These are phyloP conservation scores for Phytopythium kandeliae DNA, from an alignment of 352 stramenopile species.

Conservation along the genomic window DNA sequence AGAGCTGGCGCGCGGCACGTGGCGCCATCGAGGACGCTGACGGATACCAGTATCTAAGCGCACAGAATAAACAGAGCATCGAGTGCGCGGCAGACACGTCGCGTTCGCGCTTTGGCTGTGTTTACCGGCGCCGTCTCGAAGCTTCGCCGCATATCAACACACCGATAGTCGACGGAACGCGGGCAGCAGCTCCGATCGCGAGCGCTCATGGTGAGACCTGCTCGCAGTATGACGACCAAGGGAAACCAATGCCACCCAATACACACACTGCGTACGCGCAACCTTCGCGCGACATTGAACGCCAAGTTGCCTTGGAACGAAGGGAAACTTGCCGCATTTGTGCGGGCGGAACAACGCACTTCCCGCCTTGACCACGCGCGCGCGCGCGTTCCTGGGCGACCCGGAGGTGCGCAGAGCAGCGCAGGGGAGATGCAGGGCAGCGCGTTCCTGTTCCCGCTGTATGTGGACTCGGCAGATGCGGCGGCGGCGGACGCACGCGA, in stretches of 20 bases:
- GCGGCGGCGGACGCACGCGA: slow-evolving; percentile 16
- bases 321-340: neutral
- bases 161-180: too few relatives aligned
- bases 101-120: too few relatives aligned
- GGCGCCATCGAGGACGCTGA: neutral
- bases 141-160: too few relatives aligned
- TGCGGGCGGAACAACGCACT: neutral
- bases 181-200: too few relatives aligned
- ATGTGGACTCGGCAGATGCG: slow-evolving; percentile 23
- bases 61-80: neutral
- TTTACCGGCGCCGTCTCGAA: too few relatives aligned
- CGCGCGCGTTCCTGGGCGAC: neutral
- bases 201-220: neutral
- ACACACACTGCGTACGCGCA: neutral
- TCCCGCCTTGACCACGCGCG: neutral
- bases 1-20: neutral
- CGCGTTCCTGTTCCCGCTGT: slow-evolving; percentile 53
- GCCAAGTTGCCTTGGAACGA: neutral
- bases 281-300: neutral
- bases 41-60: neutral
- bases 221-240: too few relatives aligned
- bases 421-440: slow-evolving; percentile 37
- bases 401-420: neutral
- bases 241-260: neutral
- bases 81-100: too few relatives aligned